Conservation (phyloP, 345 rosid genomes). For the Syzygium aqueum region DNA sequence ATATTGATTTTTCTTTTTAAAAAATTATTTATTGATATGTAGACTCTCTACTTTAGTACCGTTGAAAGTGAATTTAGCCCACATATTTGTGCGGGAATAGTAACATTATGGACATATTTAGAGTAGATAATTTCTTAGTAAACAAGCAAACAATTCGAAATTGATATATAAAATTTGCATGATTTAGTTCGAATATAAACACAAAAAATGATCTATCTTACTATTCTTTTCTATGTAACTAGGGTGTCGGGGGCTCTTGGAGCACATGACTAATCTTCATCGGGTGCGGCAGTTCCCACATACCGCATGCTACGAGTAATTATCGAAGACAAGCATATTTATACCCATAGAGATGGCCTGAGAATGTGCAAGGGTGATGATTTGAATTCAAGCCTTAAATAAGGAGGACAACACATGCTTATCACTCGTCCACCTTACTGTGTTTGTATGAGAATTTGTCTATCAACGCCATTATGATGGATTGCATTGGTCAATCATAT, state of each 20-base stretch:
- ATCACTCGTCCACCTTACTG: background rate
- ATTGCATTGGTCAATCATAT: background rate
- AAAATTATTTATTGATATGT: background rate
- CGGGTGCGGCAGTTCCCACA: fast-evolving
- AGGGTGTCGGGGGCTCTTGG: fast-evolving
- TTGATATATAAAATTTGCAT: background rate
- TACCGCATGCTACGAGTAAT: background rate
- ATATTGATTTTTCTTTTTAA: background rate
- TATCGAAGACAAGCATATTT: background rate
- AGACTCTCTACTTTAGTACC: background rate
- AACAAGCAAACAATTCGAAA: background rate
- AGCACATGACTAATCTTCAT: background rate
- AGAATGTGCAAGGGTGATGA: background rate
- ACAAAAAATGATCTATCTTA: background rate
- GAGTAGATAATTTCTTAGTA: background rate
- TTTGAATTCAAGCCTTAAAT: background rate
- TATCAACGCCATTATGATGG: background rate
- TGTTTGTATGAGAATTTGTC: background rate
- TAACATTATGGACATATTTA: background rate
- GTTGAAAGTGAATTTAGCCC: background rate
- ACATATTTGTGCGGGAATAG: background rate
- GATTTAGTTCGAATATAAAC: background rate
- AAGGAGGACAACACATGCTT: background rate
- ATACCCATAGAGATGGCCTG: background rate
- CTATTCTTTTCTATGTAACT: background rate